Evolutionary conservation across 2,329 filamentous ascomycete species (phyloP), one percentile per base, ranked within the genome.

Genomic region (Calycina herbarum): DNA sequence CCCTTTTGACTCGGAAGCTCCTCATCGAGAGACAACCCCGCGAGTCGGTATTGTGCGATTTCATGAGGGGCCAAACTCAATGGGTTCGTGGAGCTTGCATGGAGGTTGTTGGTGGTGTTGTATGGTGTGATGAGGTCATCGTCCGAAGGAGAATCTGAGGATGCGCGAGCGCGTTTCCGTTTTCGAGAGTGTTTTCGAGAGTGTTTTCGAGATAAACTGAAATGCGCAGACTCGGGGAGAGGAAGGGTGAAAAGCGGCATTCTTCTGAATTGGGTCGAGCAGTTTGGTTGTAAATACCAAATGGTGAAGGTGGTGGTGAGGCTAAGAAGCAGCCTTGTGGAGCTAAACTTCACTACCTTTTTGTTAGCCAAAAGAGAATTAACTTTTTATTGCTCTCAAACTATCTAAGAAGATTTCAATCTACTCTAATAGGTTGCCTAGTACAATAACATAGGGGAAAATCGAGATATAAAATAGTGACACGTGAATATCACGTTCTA

Each of bases 61-160:
- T 82, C 81, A 60, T 77, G 75, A 0, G 83, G 83, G 1, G 81
- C 78, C 69, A 88, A 82, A 71, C 84, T 86, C 70, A 83, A 78
- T 1, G 85, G 85, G 72, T 87, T 86, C 73, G 84, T 76, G 15
- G 68, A 66, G 24, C 68, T 70, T 2, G 69, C 67, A 40, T 17
- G 6, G 24, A 45, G 62, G 20, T 38, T 54, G 17, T 58, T 56
- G 48, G 15, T 24, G 54, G 24, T 24, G 33, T 17, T 56, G 8
- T 42, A 11, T 29, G 57, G 10, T n/a, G 59, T 29, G 27, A 17
- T 42, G 42, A 38, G 13, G 11, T 73, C 51, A 29, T 69, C 63
- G 27, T 68, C 62, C 10, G 65, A 66, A 20, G 66, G 66, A 54
- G 65, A 70, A 38, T 61, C 59, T 17, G 62, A 42, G 48, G 33